Evolutionary conservation across 2,329 filamentous ascomycete genomes (phyloP).

Genomic region (Fusarium verticillioides): DNA sequence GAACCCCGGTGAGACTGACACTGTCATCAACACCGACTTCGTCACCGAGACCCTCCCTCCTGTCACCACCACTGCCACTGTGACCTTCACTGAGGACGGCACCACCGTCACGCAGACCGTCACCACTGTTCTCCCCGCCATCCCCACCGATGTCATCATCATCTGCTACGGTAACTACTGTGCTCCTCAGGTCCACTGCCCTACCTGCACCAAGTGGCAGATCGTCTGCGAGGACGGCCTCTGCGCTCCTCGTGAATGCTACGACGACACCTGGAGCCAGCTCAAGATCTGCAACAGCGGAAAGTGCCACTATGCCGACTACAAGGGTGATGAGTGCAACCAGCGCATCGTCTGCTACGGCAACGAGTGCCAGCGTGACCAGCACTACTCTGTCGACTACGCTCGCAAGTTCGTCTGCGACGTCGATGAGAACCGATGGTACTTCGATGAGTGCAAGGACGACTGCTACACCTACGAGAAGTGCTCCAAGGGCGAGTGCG

Average conservation of each 20-base stretch:
- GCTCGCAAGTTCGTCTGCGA: conserved; percentile 50
- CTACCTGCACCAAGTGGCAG: conserved; percentile 40
- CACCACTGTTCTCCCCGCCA: conserved; percentile 35
- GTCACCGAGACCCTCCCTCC: conserved; percentile 43
- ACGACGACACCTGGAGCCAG: conserved; percentile 43
- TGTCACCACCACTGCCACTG: conserved; percentile 40
- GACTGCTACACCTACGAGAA: conserved; percentile 46
- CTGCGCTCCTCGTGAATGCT: conserved; percentile 46
- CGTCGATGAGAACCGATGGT: conserved; percentile 43
- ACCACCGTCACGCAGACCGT: conserved; percentile 38
- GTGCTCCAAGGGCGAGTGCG: conserved; percentile 44
- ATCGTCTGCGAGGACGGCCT: conserved; percentile 50
- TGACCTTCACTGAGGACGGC: conserved; percentile 45
- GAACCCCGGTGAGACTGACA: conserved; percentile 23
- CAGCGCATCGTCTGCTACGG: conserved; percentile 51
- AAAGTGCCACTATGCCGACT: conserved; percentile 47
- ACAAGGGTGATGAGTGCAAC: conserved; percentile 45
- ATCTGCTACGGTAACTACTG: conserved; percentile 48
- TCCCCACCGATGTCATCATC: conserved; percentile 39
- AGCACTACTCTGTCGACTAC: conserved; percentile 44
- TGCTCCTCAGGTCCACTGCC: conserved; percentile 45
- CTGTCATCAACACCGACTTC: conserved; percentile 30
- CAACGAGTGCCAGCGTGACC: conserved; percentile 44
- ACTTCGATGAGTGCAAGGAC: conserved; percentile 46
- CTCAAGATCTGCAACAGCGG: conserved; percentile 50